Base-by-base conservation (phyloP, 208 protist genomes). In the Trypanosoma lewisi region DNA sequence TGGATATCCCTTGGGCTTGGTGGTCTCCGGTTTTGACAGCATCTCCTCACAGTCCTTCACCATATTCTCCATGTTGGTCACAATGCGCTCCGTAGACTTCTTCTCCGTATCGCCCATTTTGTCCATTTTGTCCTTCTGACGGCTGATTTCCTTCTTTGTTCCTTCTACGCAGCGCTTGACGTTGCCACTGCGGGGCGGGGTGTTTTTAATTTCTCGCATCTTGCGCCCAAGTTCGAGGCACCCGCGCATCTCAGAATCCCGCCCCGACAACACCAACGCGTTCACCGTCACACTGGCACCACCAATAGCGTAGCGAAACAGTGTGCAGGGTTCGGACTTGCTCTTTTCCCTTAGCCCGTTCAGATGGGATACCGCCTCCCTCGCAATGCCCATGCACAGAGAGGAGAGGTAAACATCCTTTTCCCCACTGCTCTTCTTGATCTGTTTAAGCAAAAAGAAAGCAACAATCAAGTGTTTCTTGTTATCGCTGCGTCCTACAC, bases 201-300 rank as follows among this genome's bases (percentile, higher is more conserved):
- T 64, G 75, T 92, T 92, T 63, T 89, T 89, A 11, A 92, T 71
- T 53, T 92, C 77, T 28, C 85, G 85, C 66, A 92, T 77, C 73
- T 83, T 86, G 42, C 85, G 85, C 66, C 78, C 67, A 27, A 78
- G 53, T 49, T 92, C 85, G 4, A 92, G 76, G 45, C 57, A 55
- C 25, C 44, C 57, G 30, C 60, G 73, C 17, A 77, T 70, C 16
- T 80, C 58, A 25, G 61, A 58, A 42, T 87, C 79, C 57, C 57
- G 51, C 14, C 62, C 53, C 34, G 45, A 61, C 42, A 92, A 51
- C 47, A 71, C 73, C 39, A 92, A 47, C 2, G 58, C 67, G 21
- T 65, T 79, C 11, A 88, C 81, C 36, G 72, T 83, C 23, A 92
- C 77, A 71, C 82, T 79, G 27, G 77, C 70, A 37, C 85, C 85